phyloP scores from a whole-genome alignment of 176 grass and related monocot genomes.

The Eragrostis nindensis region DNA sequence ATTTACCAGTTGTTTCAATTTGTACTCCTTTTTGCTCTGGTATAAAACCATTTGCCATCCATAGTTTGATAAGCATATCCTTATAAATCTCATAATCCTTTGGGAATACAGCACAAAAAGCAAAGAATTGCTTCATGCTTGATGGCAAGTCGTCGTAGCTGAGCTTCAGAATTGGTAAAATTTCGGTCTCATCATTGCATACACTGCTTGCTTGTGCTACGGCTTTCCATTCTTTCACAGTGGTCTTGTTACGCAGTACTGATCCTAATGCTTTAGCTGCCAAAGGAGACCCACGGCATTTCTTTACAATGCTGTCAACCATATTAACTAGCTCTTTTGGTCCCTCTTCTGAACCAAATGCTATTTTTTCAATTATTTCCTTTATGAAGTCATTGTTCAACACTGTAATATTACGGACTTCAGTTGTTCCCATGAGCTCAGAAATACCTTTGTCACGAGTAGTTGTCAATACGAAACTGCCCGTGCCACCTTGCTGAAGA shows the following conservation, averaged over 20 bases:
- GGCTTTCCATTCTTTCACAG: constrained; percentile 23
- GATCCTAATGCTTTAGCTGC: constrained; percentile 20
- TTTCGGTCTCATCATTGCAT: neutral
- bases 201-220: neutral
- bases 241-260: constrained; percentile 16
- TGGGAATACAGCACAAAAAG: constrained; percentile 25
- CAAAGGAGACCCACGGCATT: constrained; percentile 21
- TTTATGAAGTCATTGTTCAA: neutral
- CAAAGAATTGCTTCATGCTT: constrained; percentile 23
- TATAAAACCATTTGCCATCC: constrained; percentile 37
- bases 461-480: constrained; percentile 31
- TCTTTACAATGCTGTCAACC: neutral
- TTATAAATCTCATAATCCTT: constrained; percentile 30
- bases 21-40: neutral
- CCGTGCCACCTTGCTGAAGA: neutral
- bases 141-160: constrained; percentile 32
- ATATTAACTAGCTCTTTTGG: neutral
- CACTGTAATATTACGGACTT: neutral
- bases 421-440: constrained; percentile 16
- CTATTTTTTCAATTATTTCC: constrained; percentile 11
- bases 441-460: neutral
- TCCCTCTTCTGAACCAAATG: constrained; percentile 22
- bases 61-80: constrained; percentile 1
- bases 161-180: neutral
- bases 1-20: neutral